phyloP scores from a whole-genome alignment of 2,329 filamentous ascomycete species.

The Aureobasidium subglaciale region DNA sequence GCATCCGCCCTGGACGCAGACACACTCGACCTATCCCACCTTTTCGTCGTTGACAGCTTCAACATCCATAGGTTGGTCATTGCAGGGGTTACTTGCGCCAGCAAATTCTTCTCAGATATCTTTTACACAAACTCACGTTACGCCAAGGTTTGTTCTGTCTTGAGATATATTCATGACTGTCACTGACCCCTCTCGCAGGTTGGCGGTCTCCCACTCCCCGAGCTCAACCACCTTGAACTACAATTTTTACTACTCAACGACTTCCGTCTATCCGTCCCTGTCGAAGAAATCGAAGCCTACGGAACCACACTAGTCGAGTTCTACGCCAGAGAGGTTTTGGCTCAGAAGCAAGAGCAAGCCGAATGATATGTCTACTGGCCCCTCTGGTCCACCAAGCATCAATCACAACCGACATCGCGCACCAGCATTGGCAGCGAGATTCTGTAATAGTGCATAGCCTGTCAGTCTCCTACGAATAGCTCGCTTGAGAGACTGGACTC shows the following conservation, averaged over 20 bases:
- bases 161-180: background rate
- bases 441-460: background rate
- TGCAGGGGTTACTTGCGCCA: conserved; percentile 92
- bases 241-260: conserved; percentile 95
- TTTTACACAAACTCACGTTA: conserved; percentile 99
- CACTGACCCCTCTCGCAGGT: conserved; percentile 52
- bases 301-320: conserved; percentile 98
- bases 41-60: conserved; percentile 96
- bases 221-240: conserved; percentile 91
- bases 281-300: conserved; percentile 94
- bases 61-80: conserved; percentile 97
- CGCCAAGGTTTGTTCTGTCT: conserved; percentile 68
- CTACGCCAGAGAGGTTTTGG: conserved; percentile 83
- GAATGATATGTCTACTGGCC: conserved; percentile 25
- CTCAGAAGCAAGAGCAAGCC: conserved; percentile 41
- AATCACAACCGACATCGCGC: background rate
- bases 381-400: background rate
- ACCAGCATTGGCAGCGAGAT: background rate
- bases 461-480: background rate
- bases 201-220: conserved; percentile 80
- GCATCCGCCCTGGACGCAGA: conserved; percentile 19
- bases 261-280: conserved; percentile 83
- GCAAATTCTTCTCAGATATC: conserved; percentile 98
- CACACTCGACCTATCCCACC: conserved; percentile 53
- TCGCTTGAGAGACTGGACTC: background rate